Evolutionary conservation across 1,284 basidiomycete species (phyloP), one percentile per base, ranked within the genome.

Genomic region (Ustilago vetiveriae): DNA sequence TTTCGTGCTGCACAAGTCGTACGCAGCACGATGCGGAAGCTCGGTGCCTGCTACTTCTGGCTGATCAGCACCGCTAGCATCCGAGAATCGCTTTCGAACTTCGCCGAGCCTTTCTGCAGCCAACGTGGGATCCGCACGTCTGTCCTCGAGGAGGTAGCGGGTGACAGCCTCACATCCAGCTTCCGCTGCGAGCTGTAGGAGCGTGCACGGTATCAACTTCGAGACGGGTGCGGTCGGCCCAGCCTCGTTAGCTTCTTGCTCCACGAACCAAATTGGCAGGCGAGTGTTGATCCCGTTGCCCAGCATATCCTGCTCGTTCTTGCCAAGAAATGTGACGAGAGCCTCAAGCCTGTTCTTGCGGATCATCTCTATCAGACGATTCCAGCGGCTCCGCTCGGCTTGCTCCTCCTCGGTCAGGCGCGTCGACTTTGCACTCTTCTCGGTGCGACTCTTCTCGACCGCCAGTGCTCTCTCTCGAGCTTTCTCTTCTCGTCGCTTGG

Each of bases 321-420:
- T 90, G 46, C 89, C 88, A 86, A 92, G 89, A 79, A 97, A 96
- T 0, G 87, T 82, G 59, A 87, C 88, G 26, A 97, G 82, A 0
- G 92, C 86, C 32, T 95, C 93, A 14, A 94, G 76, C 13, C 91
- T 88, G 16, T 92, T 93, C 82, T 91, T 93, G 30, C 83, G 85
- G 39, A 93, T 84, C 93, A 98, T 98, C 46, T 97, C 94, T 14
- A 93, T 84, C 2, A 95, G 83, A 1, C 94, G 65, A 19, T 50
- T 54, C 59, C 68, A 65, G 27, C 47, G 49, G 36, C 30, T 65
- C 3, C 71, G 51, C 30, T 53, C 53, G 23, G 54, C 60, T 24
- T 64, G 37, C 37, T 74, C 71, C n/a, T 60, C 51, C 32, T 63
- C 66, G 19, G 60, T 65, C 29, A 74, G 32, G 17, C 55, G 46